A percentile compares a stretch with the other conserved stretches of the same genome.
Evolutionary conservation across 768 basidiomycete species (phyloP).

Genomic region (Paxillus rubicundulus): DNA sequence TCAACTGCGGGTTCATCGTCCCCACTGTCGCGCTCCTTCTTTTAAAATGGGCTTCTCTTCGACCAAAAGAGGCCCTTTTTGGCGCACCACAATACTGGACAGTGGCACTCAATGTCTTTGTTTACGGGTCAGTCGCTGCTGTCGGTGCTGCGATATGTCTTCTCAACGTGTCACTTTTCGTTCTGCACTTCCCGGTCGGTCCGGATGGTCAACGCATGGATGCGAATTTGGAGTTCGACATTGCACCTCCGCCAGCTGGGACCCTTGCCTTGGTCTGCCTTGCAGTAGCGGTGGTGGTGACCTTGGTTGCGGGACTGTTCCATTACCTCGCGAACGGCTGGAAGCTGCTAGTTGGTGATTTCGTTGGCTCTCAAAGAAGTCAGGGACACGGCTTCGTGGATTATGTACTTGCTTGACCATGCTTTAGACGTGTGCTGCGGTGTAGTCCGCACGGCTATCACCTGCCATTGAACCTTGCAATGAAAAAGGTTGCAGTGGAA

Average conservation of each 20-base stretch:
- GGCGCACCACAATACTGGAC: constrained; percentile 27
- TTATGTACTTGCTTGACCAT: not conserved
- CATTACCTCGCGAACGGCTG: not conserved
- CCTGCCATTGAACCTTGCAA: too few relatives aligned
- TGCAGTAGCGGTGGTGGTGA: not conserved
- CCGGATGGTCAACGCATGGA: not conserved
- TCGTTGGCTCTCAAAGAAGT: not conserved
- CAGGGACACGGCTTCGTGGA: not conserved
- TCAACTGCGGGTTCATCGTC: constrained; percentile 24
- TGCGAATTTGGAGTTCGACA: not conserved
- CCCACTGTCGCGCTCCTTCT: constrained; percentile 20
- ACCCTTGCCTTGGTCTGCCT: constrained; percentile 2
- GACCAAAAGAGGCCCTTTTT: constrained; percentile 20
- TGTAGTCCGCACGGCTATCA: too few relatives aligned
- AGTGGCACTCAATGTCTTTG: constrained; percentile 5
- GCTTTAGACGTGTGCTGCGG: too few relatives aligned
- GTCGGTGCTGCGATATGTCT: constrained; percentile 6
- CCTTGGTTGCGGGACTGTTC: not conserved
- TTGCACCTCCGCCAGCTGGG: constrained; percentile 6
- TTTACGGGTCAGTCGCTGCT: constrained; percentile 4
- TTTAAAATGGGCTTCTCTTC: constrained; percentile 18
- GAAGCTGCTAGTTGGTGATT: not conserved
- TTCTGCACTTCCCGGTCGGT: not conserved
- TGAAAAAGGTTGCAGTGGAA: too few relatives aligned
- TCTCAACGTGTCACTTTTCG: constrained; percentile 4